Base-by-base conservation (phyloP, 192 early-diverging fungal species). In the Coemansia sp. region DNA sequence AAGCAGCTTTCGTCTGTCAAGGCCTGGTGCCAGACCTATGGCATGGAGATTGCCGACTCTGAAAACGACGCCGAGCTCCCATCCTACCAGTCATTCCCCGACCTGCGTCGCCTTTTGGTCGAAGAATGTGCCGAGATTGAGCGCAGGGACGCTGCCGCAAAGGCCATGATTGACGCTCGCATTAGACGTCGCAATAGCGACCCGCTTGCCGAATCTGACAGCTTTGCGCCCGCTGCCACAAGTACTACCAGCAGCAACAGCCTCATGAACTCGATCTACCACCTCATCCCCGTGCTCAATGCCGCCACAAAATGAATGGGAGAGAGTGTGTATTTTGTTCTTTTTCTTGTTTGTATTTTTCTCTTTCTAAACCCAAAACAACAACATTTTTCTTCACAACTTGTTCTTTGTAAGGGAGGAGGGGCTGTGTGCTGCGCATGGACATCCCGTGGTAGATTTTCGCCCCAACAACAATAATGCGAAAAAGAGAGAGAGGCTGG, bases 81-180 rank as follows among this genome's bases (percentile, higher is more conserved):
- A 35, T 64, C 69, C 4, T 78, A 78, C 62, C 63, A 78, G 65
- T 78, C 75, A 21, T 78, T 78, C 29, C 68, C 75, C 10, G 75
- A 78, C 59, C 57, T 78, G 69, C 75, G 65, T 65, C 57, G 52
- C 19, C 65, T 78, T 6, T 70, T 78, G 35, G 69, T 72, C 3
- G 65, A 65, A 24, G 75, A 78, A 55, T 78, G 75, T 54, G 75
- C 75, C 24, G 75, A 78, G 58, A 78, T 78, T 68, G 69, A 72
- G 62, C 75, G 75, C 58, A 59, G 53, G 21, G 75, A 72, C 54
- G 62, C 58, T 17, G 69, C 64, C 36, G 75, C 68, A 35, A 68
- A 60, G 55, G 69, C 65, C 18, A 53, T 24, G 11, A 39, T 76
- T 4, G 67, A 69, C 26, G 73, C 62, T 22, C 71, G 61, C 46